These are phyloP conservation scores for Saccharomyces uvarum DNA, from an alignment of 1,139 yeast species.

Conservation along the genomic window DNA sequence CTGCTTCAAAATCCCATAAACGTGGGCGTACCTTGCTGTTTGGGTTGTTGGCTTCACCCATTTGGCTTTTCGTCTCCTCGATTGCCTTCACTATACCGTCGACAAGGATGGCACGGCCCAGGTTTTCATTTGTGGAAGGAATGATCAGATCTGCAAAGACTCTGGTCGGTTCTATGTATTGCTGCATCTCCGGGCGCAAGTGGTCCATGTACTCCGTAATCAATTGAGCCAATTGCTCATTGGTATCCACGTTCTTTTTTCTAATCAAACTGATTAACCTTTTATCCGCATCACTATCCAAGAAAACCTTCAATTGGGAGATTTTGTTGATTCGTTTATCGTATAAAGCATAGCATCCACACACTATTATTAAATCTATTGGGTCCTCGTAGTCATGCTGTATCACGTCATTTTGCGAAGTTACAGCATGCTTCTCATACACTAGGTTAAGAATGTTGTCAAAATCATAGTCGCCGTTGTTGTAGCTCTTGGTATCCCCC, in stretches of 20 bases:
- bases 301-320: slow-evolving; percentile 62
- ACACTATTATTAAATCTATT: slow-evolving; percentile 46
- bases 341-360: slow-evolving; percentile 76
- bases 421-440: slow-evolving; percentile 7
- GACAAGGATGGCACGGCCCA: slow-evolving; percentile 59
- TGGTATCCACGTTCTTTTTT: slow-evolving; percentile 30
- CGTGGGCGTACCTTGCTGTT: slow-evolving; percentile 8
- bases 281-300: slow-evolving; percentile 84
- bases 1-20: slow-evolving; percentile 34
- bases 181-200: slow-evolving; percentile 68
- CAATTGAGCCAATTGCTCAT: slow-evolving; percentile 40
- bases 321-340: slow-evolving; percentile 49
- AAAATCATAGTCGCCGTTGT: slow-evolving; percentile 36
- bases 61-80: slow-evolving; percentile 8
- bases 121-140: slow-evolving; percentile 45
- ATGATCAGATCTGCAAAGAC: slow-evolving; percentile 74
- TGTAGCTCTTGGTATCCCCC: slow-evolving; percentile 10
- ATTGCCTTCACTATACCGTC: slow-evolving; percentile 56
- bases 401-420: neutral
- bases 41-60: slow-evolving; percentile 3
- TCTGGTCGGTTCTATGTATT: slow-evolving; percentile 68
- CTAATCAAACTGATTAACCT: slow-evolving; percentile 68
- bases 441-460: slow-evolving; percentile 27
- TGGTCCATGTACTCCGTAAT: slow-evolving; percentile 53
- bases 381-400: neutral